Evolutionary conservation across 371 early-diverging fungal species (phyloP), one percentile per base, ranked within the genome.

Genomic region (Conidiobolus incongruus): DNA sequence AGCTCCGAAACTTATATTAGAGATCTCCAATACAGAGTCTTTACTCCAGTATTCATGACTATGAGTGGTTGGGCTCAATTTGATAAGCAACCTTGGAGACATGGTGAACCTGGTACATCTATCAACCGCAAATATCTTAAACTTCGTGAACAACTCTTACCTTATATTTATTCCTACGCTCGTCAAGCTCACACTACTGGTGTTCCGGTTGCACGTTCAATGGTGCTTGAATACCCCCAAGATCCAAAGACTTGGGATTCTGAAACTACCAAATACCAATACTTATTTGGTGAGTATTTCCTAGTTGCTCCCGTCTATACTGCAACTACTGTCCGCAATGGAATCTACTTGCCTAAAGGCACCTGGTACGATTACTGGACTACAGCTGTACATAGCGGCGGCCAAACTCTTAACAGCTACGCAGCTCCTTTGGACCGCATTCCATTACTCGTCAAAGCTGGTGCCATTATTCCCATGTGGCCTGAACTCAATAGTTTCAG

Each of bases 381-480:
- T 37, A 17, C 11, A 8, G 21, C 16, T 20, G 22, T 37, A 15
- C 21, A 37, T 17, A 6, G 4, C 8, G 38, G 38, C 8, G 10
- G 10, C 5, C 19, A 21, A 17, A 37, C 38, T 10, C 21, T 37
- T 16, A 37, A 37, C 38, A 37, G 21, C 22, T 37, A 20, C n/a
- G 8, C 19, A 10, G 38, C 38, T 20, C 38, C 38, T 21, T 21
- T 37, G 7, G 38, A 37, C 22, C 16, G 11, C 6, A 10, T 37
- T 20, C 38, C 38, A 10, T 21, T 37, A 6, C 21, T 37, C n/a
- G 38, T 37, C 8, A 37, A 37, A 21, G 38, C 19, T 10, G 21
- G 21, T 21, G 16, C 38, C 6, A 37, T 37, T 17, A 37, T 37
- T 20, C 38, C 38, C 11, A 37, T 37, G 38, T 37, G 38, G 38